Percentiles rank a stretch among this genome's conserved stretches.
These are phyloP conservation scores for Aureobasidium lini DNA, from an alignment of 2,329 filamentous ascomycete species.

Conservation along the genomic window DNA sequence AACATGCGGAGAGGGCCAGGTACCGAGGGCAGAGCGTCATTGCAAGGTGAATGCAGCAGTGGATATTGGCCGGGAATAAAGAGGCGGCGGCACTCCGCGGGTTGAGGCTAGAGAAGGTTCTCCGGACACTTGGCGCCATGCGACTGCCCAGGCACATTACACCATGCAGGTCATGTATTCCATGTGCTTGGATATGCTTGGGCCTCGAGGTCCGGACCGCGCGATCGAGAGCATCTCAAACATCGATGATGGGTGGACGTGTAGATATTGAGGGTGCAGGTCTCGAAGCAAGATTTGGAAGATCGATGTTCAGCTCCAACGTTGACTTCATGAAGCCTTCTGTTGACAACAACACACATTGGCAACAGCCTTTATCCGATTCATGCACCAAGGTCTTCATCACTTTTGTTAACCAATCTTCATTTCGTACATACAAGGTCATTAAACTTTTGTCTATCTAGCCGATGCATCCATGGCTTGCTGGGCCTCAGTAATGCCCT, in stretches of 20 bases:
- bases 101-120: neutral
- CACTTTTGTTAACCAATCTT: neutral
- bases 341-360: neutral
- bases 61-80: neutral
- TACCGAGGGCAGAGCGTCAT: neutral
- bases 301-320: too few relatives aligned
- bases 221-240: neutral
- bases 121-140: neutral
- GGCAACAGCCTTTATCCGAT: too few relatives aligned
- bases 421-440: neutral
- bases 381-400: neutral
- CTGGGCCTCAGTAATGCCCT: conserved; percentile 60
- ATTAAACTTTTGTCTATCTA: neutral
- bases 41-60: too few relatives aligned
- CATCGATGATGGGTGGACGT: neutral
- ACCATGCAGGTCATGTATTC: neutral
- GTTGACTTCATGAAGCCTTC: neutral
- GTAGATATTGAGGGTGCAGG: neutral
- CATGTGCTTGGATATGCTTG: neutral
- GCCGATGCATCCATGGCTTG: neutral
- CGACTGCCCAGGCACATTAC: neutral
- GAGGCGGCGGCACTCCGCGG: neutral
- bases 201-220: neutral
- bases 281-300: neutral
- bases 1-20: neutral